Evolutionary conservation across 371 early-diverging fungal species (phyloP).

Genomic region (Pancytospora philotis): DNA sequence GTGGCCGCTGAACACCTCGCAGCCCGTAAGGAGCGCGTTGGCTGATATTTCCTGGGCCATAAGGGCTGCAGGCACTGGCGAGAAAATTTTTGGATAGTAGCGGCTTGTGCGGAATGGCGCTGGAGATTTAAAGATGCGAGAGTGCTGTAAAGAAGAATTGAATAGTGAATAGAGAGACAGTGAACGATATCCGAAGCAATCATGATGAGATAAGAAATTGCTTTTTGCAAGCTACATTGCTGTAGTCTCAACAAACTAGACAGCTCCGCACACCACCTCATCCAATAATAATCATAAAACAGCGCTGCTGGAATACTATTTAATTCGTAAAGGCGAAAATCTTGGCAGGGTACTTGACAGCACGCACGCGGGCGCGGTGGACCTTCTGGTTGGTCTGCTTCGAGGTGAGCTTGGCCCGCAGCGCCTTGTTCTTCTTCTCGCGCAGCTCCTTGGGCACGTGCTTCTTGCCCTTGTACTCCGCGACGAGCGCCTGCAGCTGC

Average conservation of each 20-base stretch:
- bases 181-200: no score
- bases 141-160: no score
- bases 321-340: constrained; percentile 42
- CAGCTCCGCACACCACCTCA: no score
- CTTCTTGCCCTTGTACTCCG: constrained; percentile 39
- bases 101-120: no score
- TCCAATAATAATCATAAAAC: no score
- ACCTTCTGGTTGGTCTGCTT: constrained; percentile 34
- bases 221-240: no score
- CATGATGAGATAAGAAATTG: no score
- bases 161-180: no score
- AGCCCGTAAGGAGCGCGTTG: constrained; percentile 34
- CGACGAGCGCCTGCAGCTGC: constrained; percentile 25
- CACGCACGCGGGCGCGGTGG: constrained; percentile 17
- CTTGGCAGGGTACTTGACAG: constrained; percentile 21
- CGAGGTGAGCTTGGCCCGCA: constrained; percentile 39
- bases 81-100: no score
- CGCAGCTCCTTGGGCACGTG: constrained; percentile 51
- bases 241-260: no score
- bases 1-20: constrained; percentile 18
- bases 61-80: no score
- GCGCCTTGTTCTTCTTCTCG: constrained; percentile 34
- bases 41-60: constrained; percentile 40
- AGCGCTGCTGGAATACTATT: no score
- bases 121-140: not conserved